Conservation (phyloP, 768 basidiomycete species). For the Trametes maxima region DNA sequence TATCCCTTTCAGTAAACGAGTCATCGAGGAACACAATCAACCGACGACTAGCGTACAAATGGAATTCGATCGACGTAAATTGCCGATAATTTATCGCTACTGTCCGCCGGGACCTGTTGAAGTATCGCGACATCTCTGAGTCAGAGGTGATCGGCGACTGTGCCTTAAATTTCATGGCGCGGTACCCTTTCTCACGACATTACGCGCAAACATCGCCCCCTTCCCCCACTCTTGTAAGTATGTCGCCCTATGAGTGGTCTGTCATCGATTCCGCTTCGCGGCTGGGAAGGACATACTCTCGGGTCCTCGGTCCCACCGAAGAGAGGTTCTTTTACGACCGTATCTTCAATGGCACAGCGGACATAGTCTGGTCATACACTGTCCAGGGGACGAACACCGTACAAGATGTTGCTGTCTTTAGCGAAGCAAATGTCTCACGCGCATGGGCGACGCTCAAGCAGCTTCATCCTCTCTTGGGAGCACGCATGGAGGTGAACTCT, state of each 20-base stretch:
- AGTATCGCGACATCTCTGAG: too few species aligned
- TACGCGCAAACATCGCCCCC: neutral
- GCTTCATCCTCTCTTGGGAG: slow-evolving; percentile 52
- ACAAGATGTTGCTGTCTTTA: slow-evolving; percentile 27
- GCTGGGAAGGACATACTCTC: slow-evolving; percentile 21
- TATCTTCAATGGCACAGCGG: slow-evolving; percentile 39
- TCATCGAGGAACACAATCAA: too few species aligned
- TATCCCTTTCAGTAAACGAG: too few species aligned
- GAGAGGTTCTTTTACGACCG: slow-evolving; percentile 29
- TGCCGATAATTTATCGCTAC: too few species aligned
- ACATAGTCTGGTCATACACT: slow-evolving; percentile 40
- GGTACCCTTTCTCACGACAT: neutral
- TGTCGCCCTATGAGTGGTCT: slow-evolving; percentile 10
- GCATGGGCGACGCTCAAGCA: slow-evolving; percentile 53
- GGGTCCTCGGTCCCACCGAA: slow-evolving; percentile 27
- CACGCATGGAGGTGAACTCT: slow-evolving; percentile 39
- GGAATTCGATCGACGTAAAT: too few species aligned
- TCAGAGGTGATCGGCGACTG: too few species aligned
- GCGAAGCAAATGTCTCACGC: slow-evolving; percentile 38
- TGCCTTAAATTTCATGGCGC: neutral
- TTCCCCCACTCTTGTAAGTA: neutral
- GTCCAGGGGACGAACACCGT: slow-evolving; percentile 30
- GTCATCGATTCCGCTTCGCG: slow-evolving; percentile 1
- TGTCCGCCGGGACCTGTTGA: too few species aligned
- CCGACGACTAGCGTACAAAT: too few species aligned